A percentile compares a stretch with the other conserved stretches of the same genome.
phyloP scores from a whole-genome alignment of 306 rosid genomes.

The Pueraria montana region DNA sequence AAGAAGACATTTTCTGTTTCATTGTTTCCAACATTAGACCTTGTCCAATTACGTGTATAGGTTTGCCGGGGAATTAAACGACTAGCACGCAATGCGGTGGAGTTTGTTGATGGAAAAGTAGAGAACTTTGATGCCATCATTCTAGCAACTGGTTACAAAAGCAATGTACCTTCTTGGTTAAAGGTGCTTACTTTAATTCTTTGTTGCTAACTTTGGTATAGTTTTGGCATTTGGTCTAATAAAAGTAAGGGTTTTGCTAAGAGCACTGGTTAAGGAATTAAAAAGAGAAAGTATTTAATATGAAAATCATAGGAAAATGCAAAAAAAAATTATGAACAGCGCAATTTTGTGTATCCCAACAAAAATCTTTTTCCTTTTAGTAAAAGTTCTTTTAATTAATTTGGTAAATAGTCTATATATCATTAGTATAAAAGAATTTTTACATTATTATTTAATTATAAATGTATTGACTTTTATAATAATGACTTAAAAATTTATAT shows the following conservation, averaged over 20 bases:
- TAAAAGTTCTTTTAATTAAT: background rate
- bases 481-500: too few relatives aligned
- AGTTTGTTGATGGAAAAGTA: constrained; percentile 78
- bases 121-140: constrained; percentile 80
- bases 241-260: too few relatives aligned
- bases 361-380: too few relatives aligned
- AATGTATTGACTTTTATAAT: too few relatives aligned
- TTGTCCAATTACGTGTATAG: constrained; percentile 50
- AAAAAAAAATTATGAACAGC: too few relatives aligned
- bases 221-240: background rate
- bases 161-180: constrained; percentile 87
- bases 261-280: too few relatives aligned
- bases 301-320: too few relatives aligned
- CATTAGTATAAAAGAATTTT: background rate
- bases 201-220: constrained; percentile 21
- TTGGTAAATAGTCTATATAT: background rate
- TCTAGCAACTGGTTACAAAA: constrained; percentile 86
- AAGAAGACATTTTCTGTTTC: constrained; percentile 8
- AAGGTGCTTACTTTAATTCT: constrained; percentile 58
- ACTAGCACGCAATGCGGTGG: constrained; percentile 66
- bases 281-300: too few relatives aligned
- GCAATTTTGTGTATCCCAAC: too few relatives aligned
- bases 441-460: background rate
- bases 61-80: constrained; percentile 77
- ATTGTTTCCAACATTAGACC: constrained; percentile 40